Conservation (phyloP, 129 eudicot species). For the Tanacetum coccineum region DNA sequence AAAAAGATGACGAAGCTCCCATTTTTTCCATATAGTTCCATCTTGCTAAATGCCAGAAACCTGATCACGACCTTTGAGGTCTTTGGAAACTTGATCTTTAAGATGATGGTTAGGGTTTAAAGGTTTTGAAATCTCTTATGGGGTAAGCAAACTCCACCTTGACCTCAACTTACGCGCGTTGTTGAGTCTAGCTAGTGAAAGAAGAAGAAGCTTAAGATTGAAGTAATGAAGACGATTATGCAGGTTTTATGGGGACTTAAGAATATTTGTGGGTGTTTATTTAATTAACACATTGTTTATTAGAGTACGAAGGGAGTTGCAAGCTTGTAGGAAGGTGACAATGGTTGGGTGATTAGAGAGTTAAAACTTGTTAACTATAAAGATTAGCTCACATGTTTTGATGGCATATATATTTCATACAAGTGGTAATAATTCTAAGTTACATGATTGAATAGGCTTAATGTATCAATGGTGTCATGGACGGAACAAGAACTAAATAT, state of each 20-base stretch:
- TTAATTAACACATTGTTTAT: constrained; percentile 2
- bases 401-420: too few species aligned
- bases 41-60: neutral
- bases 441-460: too few species aligned
- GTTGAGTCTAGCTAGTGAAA: too few species aligned
- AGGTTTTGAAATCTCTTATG: neutral
- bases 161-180: too few species aligned
- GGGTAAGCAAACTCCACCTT: too few species aligned
- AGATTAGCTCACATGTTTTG: too few species aligned
- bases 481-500: too few species aligned
- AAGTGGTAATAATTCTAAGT: too few species aligned
- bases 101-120: neutral
- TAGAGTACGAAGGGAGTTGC: neutral
- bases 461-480: too few species aligned
- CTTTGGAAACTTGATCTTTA: neutral
- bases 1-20: constrained; percentile 3
- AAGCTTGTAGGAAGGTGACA: constrained; percentile 9
- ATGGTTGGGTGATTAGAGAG: neutral
- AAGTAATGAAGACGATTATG: neutral
- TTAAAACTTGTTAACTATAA: too few species aligned
- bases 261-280: constrained; percentile 4
- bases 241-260: neutral
- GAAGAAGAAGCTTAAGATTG: too few species aligned
- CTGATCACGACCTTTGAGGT: neutral
- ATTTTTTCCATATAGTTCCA: constrained; percentile 16